phyloP scores from a whole-genome alignment of 208 protist genomes.

The Herpetomonas tarakana region DNA sequence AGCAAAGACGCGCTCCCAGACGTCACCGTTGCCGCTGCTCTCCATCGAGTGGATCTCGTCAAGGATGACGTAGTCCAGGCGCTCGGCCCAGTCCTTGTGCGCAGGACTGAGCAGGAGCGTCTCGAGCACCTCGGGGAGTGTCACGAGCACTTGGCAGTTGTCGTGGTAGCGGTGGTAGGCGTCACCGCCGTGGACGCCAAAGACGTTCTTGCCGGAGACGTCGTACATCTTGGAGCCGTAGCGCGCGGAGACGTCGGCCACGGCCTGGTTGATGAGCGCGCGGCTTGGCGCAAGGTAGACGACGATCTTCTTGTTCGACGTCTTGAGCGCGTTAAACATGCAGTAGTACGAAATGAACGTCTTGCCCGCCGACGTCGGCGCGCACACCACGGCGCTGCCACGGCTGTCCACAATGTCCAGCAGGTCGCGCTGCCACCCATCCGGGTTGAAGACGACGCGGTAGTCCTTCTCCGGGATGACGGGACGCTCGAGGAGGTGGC shows the following conservation, averaged over 20 bases:
- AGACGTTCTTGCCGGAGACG: constrained; percentile 64
- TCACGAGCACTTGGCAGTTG: constrained; percentile 93
- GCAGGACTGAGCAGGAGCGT: constrained; percentile 88
- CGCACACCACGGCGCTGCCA: constrained; percentile 92
- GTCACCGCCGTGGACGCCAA: constrained; percentile 82
- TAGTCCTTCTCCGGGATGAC: constrained; percentile 71
- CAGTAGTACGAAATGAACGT: constrained; percentile 97
- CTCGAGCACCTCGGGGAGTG: constrained; percentile 92
- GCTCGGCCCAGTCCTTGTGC: constrained; percentile 79
- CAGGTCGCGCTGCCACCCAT: constrained; percentile 94
- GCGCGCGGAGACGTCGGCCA: constrained; percentile 90
- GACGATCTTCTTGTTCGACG: constrained; percentile 85
- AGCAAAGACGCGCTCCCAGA: constrained; percentile 94
- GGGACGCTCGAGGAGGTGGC: constrained; percentile 85
- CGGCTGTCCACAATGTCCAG: constrained; percentile 93
- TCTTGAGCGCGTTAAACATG: constrained; percentile 91
- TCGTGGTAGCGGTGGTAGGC: constrained; percentile 86
- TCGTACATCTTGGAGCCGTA: constrained; percentile 91
- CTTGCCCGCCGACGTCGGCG: constrained; percentile 95
- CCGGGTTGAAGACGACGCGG: constrained; percentile 93
- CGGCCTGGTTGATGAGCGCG: constrained; percentile 95
- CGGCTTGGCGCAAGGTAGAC: constrained; percentile 93
- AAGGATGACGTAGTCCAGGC: constrained; percentile 94
- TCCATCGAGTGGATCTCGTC: constrained; percentile 96
- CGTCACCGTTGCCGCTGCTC: constrained; percentile 78